Base-by-base conservation (phyloP, 1,139 yeast species). In the Diutina ranongensis region DNA sequence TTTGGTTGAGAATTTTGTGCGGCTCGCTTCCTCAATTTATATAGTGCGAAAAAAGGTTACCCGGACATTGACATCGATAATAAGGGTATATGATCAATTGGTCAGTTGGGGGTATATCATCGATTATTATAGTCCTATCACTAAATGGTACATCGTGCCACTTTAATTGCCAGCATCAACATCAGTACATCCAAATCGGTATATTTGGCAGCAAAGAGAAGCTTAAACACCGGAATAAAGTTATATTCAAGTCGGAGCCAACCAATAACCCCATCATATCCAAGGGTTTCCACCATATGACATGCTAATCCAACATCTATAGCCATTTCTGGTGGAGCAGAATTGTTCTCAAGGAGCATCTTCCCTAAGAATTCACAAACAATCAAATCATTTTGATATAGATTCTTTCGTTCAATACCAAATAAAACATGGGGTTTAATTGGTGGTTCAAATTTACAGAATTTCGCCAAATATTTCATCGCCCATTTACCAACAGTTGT, bases 161-260 rank as follows among this genome's bases (percentile, higher is more conserved):
- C 42, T 10, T 7, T 38, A 19, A 38, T 22, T 12, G 42, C 42
- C 12, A 12, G 31, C n/a, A 15, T 38, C 4, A 38, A 9, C 13
- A n/a, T 9, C 42, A 16, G 21, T 4, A 38, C 33, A 15, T 38
- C 33, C 21, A 38, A 38, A 12, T 38, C 42, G 16, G 9, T 38
- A 25, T 25, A 38, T 7, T 38, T 8, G 10, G 42, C 42, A 4
- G 32, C 32, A 15, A n/a, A n/a, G 2, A 38, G 18, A 3, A 38
- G 18, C 3, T 18, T 15, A 15, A 38, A 25, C 3, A 38, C 8
- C 4, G 42, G 42, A 4, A 38, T 32, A 25, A 38, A 38, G 16
- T 38, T 38, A 20, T 38, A 38, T 21, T 38, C 42, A n/a, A 25
- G 32, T 20, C 42, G 42, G 10, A 38, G 32, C 42, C 42, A 38